Conservation (phyloP, 2,329 filamentous ascomycete genomes). For the Trichoderma harzianum region DNA sequence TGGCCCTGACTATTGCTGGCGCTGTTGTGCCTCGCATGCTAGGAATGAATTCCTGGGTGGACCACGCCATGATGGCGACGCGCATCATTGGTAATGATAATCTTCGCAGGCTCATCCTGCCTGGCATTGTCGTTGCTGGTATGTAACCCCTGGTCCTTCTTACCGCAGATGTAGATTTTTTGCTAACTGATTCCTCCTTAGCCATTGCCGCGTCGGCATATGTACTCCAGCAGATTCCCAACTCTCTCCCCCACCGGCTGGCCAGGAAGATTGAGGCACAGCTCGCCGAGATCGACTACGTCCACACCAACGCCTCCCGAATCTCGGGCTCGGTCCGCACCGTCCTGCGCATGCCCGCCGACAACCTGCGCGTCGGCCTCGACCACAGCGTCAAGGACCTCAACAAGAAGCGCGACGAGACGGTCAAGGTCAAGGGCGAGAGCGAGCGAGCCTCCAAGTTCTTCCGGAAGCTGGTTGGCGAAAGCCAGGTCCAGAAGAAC, state of each 20-base stretch:
- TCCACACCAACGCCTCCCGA: constrained; percentile 80
- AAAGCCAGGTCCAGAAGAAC: constrained; percentile 52
- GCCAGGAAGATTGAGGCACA: constrained; percentile 79
- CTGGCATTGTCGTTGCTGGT: constrained; percentile 76
- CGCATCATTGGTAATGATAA: constrained; percentile 79
- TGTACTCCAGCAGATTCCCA: constrained; percentile 80
- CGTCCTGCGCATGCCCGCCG: constrained; percentile 81
- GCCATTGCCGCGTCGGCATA: constrained; percentile 74
- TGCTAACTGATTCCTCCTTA: constrained; percentile 36
- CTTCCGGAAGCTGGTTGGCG: constrained; percentile 78
- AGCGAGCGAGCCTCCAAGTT: constrained; percentile 86
- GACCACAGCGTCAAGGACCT: constrained; percentile 85
- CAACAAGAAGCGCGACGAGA: constrained; percentile 73
- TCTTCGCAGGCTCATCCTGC: constrained; percentile 73
- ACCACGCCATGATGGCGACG: constrained; percentile 78
- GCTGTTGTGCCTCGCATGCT: constrained; percentile 79
- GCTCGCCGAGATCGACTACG: constrained; percentile 82
- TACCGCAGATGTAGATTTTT: not conserved
- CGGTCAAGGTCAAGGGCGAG: constrained; percentile 74
- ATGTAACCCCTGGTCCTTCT: constrained; percentile 39
- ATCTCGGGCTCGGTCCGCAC: constrained; percentile 84
- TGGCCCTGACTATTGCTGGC: constrained; percentile 88
- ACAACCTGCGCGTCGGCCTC: constrained; percentile 78
- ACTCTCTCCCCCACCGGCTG: constrained; percentile 81
- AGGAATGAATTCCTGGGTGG: constrained; percentile 83